Conservation (phyloP, 768 basidiomycete genomes). For the Obba rivulosa region DNA sequence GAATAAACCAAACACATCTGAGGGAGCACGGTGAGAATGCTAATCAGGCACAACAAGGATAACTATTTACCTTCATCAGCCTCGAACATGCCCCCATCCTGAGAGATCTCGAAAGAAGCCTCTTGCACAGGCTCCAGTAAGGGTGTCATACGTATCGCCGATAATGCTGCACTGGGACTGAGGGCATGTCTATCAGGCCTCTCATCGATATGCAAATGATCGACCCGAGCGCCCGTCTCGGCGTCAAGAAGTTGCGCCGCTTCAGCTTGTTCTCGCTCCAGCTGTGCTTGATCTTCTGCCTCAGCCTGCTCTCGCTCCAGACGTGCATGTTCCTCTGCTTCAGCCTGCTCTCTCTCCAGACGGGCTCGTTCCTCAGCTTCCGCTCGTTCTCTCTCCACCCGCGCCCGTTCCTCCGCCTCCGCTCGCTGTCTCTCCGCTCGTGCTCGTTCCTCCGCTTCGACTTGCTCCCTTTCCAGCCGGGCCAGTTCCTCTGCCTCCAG, state of each 20-base stretch:
- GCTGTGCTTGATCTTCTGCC: slow-evolving; percentile 19
- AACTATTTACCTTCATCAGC: not conserved
- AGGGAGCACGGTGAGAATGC: not conserved
- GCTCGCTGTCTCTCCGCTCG: slow-evolving; percentile 13
- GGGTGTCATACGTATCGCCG: not conserved
- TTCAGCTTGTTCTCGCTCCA: not conserved
- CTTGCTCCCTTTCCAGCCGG: slow-evolving; percentile 14
- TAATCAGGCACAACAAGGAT: not conserved
- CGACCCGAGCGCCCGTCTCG: not conserved
- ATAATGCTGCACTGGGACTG: not conserved
- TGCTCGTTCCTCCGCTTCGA: slow-evolving; percentile 14
- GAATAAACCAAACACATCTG: slow-evolving; percentile 57
- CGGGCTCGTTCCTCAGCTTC: slow-evolving; percentile 19
- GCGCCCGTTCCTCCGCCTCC: slow-evolving; percentile 24
- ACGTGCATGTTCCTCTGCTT: slow-evolving; percentile 16
- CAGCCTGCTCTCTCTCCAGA: slow-evolving; percentile 20
- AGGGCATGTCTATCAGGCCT: not conserved
- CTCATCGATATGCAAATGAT: not conserved
- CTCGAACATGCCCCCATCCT: too few relatives aligned
- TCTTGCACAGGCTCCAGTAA: slow-evolving; percentile 1
- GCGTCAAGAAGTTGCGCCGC: not conserved
- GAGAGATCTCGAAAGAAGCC: not conserved
- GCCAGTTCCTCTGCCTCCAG: slow-evolving; percentile 12
- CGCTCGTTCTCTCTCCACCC: slow-evolving; percentile 19
- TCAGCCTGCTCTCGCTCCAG: slow-evolving; percentile 17